Evolutionary conservation across 2,329 filamentous ascomycete species (phyloP), one percentile per base, ranked within the genome.

Genomic region (Fonsecaea monophora): DNA sequence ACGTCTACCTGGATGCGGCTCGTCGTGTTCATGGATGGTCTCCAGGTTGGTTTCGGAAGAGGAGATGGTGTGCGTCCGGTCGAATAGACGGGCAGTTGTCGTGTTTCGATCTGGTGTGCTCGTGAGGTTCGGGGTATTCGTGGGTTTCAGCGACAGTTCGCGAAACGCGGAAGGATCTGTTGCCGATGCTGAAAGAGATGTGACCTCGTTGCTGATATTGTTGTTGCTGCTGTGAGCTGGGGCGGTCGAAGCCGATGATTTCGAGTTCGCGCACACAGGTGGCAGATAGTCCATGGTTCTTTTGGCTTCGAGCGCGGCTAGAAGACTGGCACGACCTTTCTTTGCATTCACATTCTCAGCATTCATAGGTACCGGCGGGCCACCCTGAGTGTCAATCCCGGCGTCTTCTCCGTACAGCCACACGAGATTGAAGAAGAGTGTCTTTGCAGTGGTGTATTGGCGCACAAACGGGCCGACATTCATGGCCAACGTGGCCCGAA

Each of bases 361-460:
- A 13, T 53, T 57, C 21, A 32, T 50, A n/a, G 65, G 54, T 18
- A 67, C 57, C 1, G 66, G 45, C 7, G 68, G 65, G 0, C 66
- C 66, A 12, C 65, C 68, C 40, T 66, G 65, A 4, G 53, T 60
- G 45, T 70, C 68, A 40, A 70, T 70, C 1, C 68, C 68, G 1
- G 56, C 63, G 13, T 66, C 60, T 34, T 68, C 66, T 8, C 68
- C 68, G 55, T 70, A 70, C 6, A 70, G 58, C 68, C 68, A 70
- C n/a, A 66, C 45, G 18, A 70, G 60, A 40, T 68, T 66, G 48
- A 68, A 66, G 53, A 64, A 68, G 12, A 70, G 61, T 4, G 56
- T 58, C 59, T 60, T 70, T 40, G 68, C 68, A 13, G 60, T 63
- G 25, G 60, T 56, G 34, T 66, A 66, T 35, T 70, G 68, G 18